Base-by-base conservation (phyloP, 192 early-diverging fungal species). In the Backusella liffmaniae region DNA sequence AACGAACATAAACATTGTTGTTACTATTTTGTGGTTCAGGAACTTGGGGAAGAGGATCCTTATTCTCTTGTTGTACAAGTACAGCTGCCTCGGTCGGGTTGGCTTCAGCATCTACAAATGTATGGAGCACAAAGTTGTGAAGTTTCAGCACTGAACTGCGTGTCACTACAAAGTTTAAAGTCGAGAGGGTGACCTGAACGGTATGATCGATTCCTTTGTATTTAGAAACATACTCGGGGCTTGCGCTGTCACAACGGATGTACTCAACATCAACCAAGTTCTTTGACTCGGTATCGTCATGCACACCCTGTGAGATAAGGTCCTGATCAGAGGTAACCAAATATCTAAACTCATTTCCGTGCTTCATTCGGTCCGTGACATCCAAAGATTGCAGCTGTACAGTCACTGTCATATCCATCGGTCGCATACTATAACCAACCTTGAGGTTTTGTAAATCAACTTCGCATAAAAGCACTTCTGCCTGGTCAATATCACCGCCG, bases 71-170 rank as follows among this genome's bases (percentile, higher is more conserved):
- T n/a, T 39, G 67, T 1, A 41, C 23, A 3, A 46, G 67, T 18
- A 35, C 51, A 4, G 35, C 26, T 36, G 32, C 18, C 6, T 34
- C 66, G 5, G 34, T 74, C 29, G 59, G 29, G 35, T 35, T 34
- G 0, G 44, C 41, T 21, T 74, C 73, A 67, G 66, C 73, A 37
- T 67, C 70, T 16, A 83, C 84, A 80, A 95, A 96, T 6, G 93
- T 93, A 56, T 90, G 88, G 15, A 95, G 76, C 5, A 97, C 83
- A 75, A 94, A 97, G 72, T 96, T 92, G 80, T 97, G 95, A 10
- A 96, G 82, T 8, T 88, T 91, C 75, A 97, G 80, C 13, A 99
- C 92, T 68, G 92, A 93, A 77, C 92, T 93, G 35, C 92, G 91
- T 10, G 95, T 93, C 2, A 98, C 85, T 69, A 96, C 92, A 74